Conservation (phyloP, 495 filamentous ascomycete species). For the Bombardia bombarda region DNA sequence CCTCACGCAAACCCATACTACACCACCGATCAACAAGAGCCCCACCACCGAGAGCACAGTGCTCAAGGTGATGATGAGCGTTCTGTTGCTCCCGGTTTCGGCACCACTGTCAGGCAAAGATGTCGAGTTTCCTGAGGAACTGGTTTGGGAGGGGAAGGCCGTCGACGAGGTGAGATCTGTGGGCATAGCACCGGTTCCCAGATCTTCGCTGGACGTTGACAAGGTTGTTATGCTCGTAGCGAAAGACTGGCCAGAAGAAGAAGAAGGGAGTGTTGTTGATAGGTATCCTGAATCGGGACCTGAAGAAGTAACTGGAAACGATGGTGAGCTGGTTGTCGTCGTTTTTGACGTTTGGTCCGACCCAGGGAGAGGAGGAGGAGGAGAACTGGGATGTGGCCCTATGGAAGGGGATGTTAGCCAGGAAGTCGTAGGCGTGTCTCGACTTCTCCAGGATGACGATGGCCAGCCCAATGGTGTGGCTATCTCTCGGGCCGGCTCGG, state of each 20-base stretch:
- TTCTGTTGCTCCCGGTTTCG: conserved; percentile 17
- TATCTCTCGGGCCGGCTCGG: conserved; percentile 2
- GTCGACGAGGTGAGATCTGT: conserved; percentile 9
- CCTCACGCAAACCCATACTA: conserved; percentile 22
- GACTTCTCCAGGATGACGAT: not conserved
- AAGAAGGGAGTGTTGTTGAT: not conserved
- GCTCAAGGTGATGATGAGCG: conserved; percentile 33
- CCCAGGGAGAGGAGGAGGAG: not conserved
- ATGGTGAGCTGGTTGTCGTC: not conserved
- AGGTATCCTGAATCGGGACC: not conserved
- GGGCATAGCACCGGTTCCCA: conserved; percentile 17
- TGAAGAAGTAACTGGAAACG: not conserved
- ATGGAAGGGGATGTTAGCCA: conserved; percentile 3
- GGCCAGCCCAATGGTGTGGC: conserved; percentile 1
- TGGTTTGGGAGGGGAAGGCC: conserved; percentile 5
- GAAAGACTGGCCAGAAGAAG: not conserved
- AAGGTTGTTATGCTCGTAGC: not conserved
- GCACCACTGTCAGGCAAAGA: conserved; percentile 8
- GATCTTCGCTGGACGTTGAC: conserved; percentile 4
- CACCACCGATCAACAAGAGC: conserved; percentile 24
- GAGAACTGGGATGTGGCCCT: not conserved
- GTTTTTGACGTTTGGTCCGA: not conserved
- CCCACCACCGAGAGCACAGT: conserved; percentile 31
- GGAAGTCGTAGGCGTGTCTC: conserved; percentile 8
- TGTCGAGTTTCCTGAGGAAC: not conserved